Base-by-base conservation (phyloP, 2,329 filamentous ascomycete genomes). In the Colletotrichum cordylinicola region DNA sequence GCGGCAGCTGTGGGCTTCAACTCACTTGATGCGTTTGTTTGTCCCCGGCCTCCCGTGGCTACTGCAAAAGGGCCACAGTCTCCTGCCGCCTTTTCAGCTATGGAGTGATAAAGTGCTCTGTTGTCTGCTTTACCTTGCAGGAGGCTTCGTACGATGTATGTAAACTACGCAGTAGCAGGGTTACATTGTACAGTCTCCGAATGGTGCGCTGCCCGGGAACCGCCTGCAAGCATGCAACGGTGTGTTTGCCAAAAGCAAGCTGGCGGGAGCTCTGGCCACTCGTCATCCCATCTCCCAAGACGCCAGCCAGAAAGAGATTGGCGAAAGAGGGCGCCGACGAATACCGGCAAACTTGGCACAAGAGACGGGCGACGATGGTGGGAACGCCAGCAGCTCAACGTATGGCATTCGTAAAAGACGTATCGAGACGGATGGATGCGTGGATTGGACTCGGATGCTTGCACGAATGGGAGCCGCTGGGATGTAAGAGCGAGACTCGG, bases 211-310 rank as follows among this genome's bases (percentile, higher is more conserved):
- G 67, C 56, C 55, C 37, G 37, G 67, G 35, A 33, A 48, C 24
- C 21, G 56, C 67, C 35, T 61, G 67, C 67, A 35, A 58, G 66
- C 68, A 64, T 52, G 37, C 27, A 9, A 64, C 68, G 39, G 56
- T 37, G 27, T 70, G 37, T 39, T 52, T 64, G 68, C 68, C 56
- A 70, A 70, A 71, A 71, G 60, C 60, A 64, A 71, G 68, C 68
- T 71, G 60, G 68, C 31, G 29, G 60, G 43, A 71, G 68, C 68
- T 71, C 43, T 71, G 68, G 60, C 68, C 68, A 70, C 68, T 71
- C 29, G 31, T 56, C 68, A 71, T 71, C 68, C 60, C 56, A 71
- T 37, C 33, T 62, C 39, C 39, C 43, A 39, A 35, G 27, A 55
- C 43, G 39, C 29, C 55, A 61, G 24, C 35, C 16, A 61, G 12